Evolutionary conservation across 495 filamentous ascomycete species (phyloP).

Genomic region (Aspergillus mulundensis): DNA sequence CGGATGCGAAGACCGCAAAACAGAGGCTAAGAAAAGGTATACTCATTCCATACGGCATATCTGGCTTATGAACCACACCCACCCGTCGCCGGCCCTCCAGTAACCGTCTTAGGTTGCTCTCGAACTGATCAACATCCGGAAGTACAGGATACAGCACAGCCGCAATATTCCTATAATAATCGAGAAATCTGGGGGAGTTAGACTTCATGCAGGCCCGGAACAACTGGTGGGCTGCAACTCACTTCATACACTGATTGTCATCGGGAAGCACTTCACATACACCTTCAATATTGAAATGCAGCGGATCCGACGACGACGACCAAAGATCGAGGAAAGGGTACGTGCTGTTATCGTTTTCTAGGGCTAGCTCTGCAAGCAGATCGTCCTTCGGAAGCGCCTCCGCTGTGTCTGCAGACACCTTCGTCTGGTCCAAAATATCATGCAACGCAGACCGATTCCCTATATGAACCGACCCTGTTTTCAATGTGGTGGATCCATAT

Average conservation of each 20-base stretch:
- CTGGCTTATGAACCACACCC: conserved; percentile 39
- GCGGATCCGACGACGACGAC: conserved; percentile 60
- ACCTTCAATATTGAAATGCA: conserved; percentile 62
- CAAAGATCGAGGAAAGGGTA: conserved; percentile 72
- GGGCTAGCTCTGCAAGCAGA: conserved; percentile 72
- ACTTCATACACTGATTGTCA: conserved; percentile 60
- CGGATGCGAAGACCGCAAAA: conserved; percentile 77
- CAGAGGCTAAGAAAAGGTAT: conserved; percentile 44
- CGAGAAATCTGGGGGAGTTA: conserved; percentile 53
- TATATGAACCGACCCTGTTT: conserved; percentile 51
- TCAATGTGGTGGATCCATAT: conserved; percentile 43
- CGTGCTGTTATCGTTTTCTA: conserved; percentile 73
- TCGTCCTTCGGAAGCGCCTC: conserved; percentile 68
- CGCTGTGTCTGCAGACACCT: conserved; percentile 33
- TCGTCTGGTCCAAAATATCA: conserved; percentile 43
- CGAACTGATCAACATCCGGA: conserved; percentile 62
- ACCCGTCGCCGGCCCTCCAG: conserved; percentile 58
- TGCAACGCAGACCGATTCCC: conserved; percentile 53
- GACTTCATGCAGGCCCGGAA: not conserved
- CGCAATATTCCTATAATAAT: conserved; percentile 70
- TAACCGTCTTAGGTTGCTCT: conserved; percentile 61
- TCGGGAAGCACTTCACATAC: conserved; percentile 65
- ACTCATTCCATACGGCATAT: conserved; percentile 43
- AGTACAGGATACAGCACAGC: conserved; percentile 78
- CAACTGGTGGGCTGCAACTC: conserved; percentile 4